Conservation (phyloP, 2,329 filamentous ascomycete genomes). For the Tolypocladium amazonense region DNA sequence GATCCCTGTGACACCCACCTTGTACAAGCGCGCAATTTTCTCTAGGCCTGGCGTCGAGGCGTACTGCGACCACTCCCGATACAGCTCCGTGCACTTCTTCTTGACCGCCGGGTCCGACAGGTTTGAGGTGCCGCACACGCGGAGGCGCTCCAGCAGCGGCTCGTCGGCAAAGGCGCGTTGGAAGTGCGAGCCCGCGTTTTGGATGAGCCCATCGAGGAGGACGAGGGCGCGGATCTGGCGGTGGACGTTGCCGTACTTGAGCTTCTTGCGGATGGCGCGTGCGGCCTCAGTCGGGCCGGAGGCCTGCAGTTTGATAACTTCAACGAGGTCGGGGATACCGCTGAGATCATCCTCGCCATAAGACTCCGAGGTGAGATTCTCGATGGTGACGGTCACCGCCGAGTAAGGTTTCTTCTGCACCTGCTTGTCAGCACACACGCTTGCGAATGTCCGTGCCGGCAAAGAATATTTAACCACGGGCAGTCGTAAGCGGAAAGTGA, state of each 20-base stretch:
- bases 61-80: constrained; percentile 82
- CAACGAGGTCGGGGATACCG: constrained; percentile 87
- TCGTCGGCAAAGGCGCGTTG: constrained; percentile 84
- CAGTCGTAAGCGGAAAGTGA: not conserved
- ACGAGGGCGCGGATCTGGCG: constrained; percentile 81
- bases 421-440: not conserved
- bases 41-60: constrained; percentile 71
- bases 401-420: constrained; percentile 66
- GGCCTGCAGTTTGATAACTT: constrained; percentile 82
- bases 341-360: constrained; percentile 86
- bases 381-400: constrained; percentile 85
- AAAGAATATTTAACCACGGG: not conserved
- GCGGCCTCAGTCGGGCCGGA: constrained; percentile 84
- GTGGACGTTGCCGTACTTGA: constrained; percentile 96
- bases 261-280: constrained; percentile 88
- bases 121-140: constrained; percentile 76
- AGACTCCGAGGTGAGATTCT: constrained; percentile 78
- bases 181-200: constrained; percentile 84
- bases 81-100: constrained; percentile 78
- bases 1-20: constrained; percentile 23
- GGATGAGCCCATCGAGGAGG: constrained; percentile 84
- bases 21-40: constrained; percentile 68
- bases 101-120: constrained; percentile 79
- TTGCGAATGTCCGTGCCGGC: not conserved
- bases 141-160: constrained; percentile 78